Conservation (phyloP, 306 rosid species). For the Medicago arabica region DNA sequence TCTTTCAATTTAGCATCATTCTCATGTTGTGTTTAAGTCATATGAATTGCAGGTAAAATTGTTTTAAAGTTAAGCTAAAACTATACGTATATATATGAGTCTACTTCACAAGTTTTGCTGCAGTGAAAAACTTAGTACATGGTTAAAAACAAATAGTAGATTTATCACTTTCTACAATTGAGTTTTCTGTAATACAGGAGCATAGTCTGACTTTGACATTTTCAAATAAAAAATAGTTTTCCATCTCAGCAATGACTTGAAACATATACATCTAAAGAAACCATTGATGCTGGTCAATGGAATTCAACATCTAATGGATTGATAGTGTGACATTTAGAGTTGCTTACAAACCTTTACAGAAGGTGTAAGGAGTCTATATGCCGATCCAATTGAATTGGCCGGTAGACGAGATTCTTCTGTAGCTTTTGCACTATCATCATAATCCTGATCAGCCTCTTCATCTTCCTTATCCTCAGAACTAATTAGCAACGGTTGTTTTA, state of each 20-base stretch:
- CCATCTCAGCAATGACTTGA: slow-evolving; percentile 2
- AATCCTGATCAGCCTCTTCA: slow-evolving; percentile 76
- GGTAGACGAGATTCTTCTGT: slow-evolving; percentile 73
- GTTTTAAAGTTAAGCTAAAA: too few relatives aligned
- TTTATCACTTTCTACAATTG: neutral
- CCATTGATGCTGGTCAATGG: neutral
- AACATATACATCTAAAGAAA: too few relatives aligned
- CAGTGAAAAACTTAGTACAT: too few relatives aligned
- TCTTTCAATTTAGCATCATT: too few relatives aligned
- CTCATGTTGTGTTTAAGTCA: too few relatives aligned
- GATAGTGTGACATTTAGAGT: slow-evolving; percentile 4
- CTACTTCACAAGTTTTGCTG: too few relatives aligned
- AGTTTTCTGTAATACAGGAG: neutral
- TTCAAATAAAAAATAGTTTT: slow-evolving; percentile 2
- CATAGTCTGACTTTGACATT: neutral
- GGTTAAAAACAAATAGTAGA: too few relatives aligned
- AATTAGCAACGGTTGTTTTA: slow-evolving; percentile 70
- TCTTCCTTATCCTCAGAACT: slow-evolving; percentile 63
- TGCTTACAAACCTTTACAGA: slow-evolving; percentile 82
- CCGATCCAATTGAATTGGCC: slow-evolving; percentile 72
- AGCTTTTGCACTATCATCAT: slow-evolving; percentile 89
- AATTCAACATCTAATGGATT: neutral
- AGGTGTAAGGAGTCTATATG: slow-evolving; percentile 95
- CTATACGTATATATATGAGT: too few relatives aligned
- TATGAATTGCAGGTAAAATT: too few relatives aligned